phyloP scores from a whole-genome alignment of 352 stramenopile species.

The Globisporangium abappressorium region DNA sequence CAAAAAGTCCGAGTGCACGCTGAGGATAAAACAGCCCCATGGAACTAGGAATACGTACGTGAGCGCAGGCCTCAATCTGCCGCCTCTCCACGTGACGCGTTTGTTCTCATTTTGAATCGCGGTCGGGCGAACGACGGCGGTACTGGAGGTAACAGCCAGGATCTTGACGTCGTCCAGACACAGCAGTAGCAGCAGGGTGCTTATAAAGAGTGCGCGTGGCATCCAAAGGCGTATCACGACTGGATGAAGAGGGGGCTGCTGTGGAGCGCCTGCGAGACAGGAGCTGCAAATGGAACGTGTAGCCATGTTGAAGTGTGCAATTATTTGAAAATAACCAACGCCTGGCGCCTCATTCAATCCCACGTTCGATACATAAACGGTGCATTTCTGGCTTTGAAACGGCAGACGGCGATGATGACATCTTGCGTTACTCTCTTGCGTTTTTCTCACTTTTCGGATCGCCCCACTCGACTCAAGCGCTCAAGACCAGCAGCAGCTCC shows the following conservation, averaged over 20 bases:
- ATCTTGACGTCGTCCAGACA: too few relatives aligned
- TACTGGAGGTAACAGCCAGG: too few relatives aligned
- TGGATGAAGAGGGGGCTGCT: too few relatives aligned
- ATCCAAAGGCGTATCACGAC: too few relatives aligned
- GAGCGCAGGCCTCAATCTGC: not conserved
- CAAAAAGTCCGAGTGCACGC: slow-evolving; percentile 22
- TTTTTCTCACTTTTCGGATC: slow-evolving; percentile 5
- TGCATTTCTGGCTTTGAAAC: not conserved
- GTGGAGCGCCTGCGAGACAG: not conserved
- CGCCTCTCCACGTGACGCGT: too few relatives aligned
- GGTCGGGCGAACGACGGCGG: too few relatives aligned
- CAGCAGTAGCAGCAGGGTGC: too few relatives aligned
- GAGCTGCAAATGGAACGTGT: not conserved
- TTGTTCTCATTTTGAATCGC: too few relatives aligned
- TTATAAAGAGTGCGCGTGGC: too few relatives aligned
- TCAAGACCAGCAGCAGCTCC: not conserved
- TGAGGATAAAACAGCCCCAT: slow-evolving; percentile 29
- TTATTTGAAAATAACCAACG: not conserved
- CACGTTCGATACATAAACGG: not conserved
- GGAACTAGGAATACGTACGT: slow-evolving; percentile 21
- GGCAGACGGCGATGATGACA: not conserved
- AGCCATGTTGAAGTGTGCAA: not conserved
- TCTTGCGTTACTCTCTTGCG: not conserved
- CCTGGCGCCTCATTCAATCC: not conserved
- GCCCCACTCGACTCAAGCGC: not conserved